These are phyloP conservation scores for Eucalyptus pauciflora DNA, from an alignment of 345 rosid genomes.

Conservation along the genomic window DNA sequence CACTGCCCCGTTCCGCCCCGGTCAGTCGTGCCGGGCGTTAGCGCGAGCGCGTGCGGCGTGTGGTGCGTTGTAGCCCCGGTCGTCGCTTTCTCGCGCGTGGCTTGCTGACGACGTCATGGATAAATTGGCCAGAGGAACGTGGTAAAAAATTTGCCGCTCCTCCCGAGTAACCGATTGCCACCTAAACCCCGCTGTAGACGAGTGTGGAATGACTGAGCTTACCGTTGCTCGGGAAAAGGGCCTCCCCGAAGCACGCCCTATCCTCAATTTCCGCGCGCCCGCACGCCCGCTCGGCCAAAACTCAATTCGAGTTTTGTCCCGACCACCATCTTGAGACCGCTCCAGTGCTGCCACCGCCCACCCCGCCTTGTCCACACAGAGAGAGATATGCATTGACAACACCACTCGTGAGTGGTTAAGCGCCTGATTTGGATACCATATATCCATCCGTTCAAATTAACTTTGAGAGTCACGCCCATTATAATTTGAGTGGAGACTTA, in stretches of 20 bases:
- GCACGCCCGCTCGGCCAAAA: background rate
- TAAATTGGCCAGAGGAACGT: too few species aligned
- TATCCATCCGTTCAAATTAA: background rate
- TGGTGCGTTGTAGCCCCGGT: too few species aligned
- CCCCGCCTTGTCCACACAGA: too few species aligned
- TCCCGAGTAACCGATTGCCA: too few species aligned
- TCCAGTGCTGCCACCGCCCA: rapidly evolving
- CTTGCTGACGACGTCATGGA: too few species aligned
- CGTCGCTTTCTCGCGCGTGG: too few species aligned
- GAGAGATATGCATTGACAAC: too few species aligned
- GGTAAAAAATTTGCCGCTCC: too few species aligned
- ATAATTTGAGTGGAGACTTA: background rate
- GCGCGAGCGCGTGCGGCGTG: too few species aligned
- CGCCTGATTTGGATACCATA: rapidly evolving
- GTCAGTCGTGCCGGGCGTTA: too few species aligned
- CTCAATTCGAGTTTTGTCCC: background rate
- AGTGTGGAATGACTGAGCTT: background rate
- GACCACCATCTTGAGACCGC: background rate
- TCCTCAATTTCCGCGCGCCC: background rate
- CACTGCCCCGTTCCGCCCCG: too few species aligned
- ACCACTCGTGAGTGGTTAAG: background rate
- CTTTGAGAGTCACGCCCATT: background rate
- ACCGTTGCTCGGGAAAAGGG: background rate
- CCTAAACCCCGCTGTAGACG: too few species aligned
- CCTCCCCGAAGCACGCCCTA: background rate